phyloP scores from a whole-genome alignment of 2,329 filamentous ascomycete species.

The Penicillium frequentans region DNA sequence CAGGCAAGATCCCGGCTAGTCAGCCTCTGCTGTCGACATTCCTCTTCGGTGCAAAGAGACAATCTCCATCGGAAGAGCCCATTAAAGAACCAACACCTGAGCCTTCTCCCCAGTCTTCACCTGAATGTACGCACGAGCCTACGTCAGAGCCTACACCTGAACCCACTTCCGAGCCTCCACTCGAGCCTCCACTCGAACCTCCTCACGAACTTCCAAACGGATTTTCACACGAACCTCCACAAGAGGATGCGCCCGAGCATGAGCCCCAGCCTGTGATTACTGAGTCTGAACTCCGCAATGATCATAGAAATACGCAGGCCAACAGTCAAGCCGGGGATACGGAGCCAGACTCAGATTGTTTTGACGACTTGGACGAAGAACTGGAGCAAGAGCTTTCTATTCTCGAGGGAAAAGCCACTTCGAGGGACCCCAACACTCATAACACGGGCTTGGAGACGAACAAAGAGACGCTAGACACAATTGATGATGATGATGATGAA shows the following conservation, averaged over 20 bases:
- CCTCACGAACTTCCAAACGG: too few species aligned
- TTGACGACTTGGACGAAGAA: constrained; percentile 24
- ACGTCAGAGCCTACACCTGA: background rate
- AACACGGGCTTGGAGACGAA: background rate
- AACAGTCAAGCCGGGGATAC: constrained; percentile 17
- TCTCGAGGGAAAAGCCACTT: constrained; percentile 7
- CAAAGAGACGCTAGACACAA: background rate
- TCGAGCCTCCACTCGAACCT: too few species aligned
- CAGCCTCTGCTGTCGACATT: constrained; percentile 37
- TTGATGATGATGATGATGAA: constrained; percentile 28
- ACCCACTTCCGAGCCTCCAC: too few species aligned
- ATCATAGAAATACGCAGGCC: constrained; percentile 7
- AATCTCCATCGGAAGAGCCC: background rate
- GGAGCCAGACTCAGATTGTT: constrained; percentile 23
- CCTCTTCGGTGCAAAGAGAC: constrained; percentile 18
- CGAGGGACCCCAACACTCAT: background rate
- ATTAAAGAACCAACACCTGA: background rate
- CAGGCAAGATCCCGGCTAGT: constrained; percentile 31
- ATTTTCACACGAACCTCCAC: background rate
- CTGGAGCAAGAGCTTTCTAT: constrained; percentile 10
- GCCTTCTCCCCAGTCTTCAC: background rate
- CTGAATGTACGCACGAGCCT: background rate
- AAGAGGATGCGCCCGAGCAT: background rate
- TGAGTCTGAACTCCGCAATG: constrained; percentile 1
- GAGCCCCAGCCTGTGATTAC: background rate